phyloP scores from a whole-genome alignment of 108 stramenopile genomes.

The Bacterosira constricta region DNA sequence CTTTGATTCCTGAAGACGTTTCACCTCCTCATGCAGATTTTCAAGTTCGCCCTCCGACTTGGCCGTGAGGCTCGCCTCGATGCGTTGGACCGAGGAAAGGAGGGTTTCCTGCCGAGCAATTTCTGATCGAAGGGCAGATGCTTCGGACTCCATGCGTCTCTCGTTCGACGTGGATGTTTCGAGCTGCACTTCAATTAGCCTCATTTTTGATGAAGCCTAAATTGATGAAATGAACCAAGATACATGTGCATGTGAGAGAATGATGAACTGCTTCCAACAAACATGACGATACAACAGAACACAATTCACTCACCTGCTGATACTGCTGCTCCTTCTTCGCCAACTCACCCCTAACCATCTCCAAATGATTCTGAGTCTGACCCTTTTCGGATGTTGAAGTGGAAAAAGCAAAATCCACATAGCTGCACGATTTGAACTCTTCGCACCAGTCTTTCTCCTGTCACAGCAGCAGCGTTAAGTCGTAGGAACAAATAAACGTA shows the following conservation, averaged over 20 bases:
- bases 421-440: conserved; percentile 15
- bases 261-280: background rate
- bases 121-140: conserved; percentile 66
- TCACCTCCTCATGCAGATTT: conserved; percentile 53
- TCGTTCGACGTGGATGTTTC: conserved; percentile 72
- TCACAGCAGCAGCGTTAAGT: background rate
- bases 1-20: conserved; percentile 37
- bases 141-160: conserved; percentile 58
- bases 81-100: conserved; percentile 73
- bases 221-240: background rate
- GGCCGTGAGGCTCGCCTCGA: conserved; percentile 75
- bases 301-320: conserved; percentile 41
- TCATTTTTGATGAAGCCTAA: conserved; percentile 54
- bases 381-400: too few relatives aligned
- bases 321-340: conserved; percentile 57
- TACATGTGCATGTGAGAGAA: background rate
- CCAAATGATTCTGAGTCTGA: conserved; percentile 59
- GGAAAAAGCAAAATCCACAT: background rate
- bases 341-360: conserved; percentile 54
- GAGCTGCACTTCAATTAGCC: conserved; percentile 63
- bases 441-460: conserved; percentile 28
- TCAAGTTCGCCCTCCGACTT: conserved; percentile 64
- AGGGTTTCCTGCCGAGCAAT: conserved; percentile 72
- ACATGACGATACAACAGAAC: too few relatives aligned
- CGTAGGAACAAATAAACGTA: background rate